phyloP scores from a whole-genome alignment of 2,329 filamentous ascomycete genomes.

The Ciborinia camelliae region DNA sequence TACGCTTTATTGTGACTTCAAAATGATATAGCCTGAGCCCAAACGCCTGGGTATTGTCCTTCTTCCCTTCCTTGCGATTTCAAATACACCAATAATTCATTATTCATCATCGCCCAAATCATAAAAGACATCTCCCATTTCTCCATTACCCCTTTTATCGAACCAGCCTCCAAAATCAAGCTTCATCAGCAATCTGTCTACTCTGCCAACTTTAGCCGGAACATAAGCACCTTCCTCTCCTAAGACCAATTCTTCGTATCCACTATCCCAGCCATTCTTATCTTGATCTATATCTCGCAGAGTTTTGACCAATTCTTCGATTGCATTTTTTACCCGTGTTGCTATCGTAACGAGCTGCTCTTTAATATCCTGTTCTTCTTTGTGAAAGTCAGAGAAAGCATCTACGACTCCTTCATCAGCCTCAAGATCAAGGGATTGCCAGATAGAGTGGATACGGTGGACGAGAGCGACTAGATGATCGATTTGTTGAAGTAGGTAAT shows the following conservation, averaged over 20 bases:
- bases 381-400: slow-evolving; percentile 64
- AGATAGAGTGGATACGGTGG: slow-evolving; percentile 70
- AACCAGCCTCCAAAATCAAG: slow-evolving; percentile 55
- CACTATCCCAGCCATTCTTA: slow-evolving; percentile 38
- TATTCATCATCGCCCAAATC: slow-evolving; percentile 26
- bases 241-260: slow-evolving; percentile 36
- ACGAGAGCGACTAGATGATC: slow-evolving; percentile 79
- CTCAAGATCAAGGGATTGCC: slow-evolving; percentile 76
- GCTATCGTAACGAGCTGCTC: slow-evolving; percentile 62
- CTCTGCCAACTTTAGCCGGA: slow-evolving; percentile 70
- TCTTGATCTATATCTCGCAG: slow-evolving; percentile 53
- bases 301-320: slow-evolving; percentile 57
- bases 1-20: not conserved
- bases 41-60: slow-evolving; percentile 11
- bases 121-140: slow-evolving; percentile 27
- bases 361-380: slow-evolving; percentile 68
- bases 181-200: slow-evolving; percentile 88
- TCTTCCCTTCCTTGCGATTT: not conserved
- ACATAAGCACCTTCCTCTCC: slow-evolving; percentile 56
- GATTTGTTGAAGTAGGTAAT: slow-evolving; percentile 66
- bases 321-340: slow-evolving; percentile 60
- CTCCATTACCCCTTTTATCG: slow-evolving; percentile 26
- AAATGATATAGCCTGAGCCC: not conserved
- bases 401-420: slow-evolving; percentile 78
- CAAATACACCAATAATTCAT: not conserved